These are phyloP conservation scores for Gastrolobium villosum DNA, from an alignment of 306 rosid species.

Conservation along the genomic window DNA sequence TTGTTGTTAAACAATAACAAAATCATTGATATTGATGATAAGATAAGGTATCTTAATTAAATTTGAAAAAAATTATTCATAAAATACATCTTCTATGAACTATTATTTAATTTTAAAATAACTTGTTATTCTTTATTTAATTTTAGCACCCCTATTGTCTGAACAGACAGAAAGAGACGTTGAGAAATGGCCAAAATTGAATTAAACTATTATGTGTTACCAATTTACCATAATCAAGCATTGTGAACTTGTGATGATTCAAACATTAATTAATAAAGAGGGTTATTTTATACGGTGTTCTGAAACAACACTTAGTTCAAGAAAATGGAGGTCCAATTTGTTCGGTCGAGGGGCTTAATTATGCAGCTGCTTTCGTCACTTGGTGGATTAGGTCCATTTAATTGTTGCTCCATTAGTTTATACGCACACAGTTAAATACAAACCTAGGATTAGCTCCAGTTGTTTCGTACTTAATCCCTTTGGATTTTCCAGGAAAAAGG, in stretches of 20 bases:
- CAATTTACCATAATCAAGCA: constrained; percentile 43
- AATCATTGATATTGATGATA: constrained; percentile 4
- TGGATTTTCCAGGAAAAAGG: constrained; percentile 42
- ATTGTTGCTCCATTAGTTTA: constrained; percentile 21
- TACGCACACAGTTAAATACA: constrained; percentile 31
- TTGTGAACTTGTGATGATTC: constrained; percentile 48
- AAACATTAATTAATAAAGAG: constrained; percentile 34
- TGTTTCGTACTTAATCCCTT: constrained; percentile 40
- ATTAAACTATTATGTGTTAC: constrained; percentile 48
- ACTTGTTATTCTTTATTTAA: background rate
- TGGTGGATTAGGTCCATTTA: background rate
- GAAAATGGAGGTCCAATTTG: constrained; percentile 48
- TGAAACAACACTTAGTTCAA: constrained; percentile 49
- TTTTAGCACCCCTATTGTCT: constrained; percentile 32
- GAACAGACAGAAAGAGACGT: constrained; percentile 62
- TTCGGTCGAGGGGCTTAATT: constrained; percentile 48
- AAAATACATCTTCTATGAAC: background rate
- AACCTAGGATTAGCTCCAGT: constrained; percentile 41
- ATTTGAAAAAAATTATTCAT: background rate
- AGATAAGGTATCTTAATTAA: background rate
- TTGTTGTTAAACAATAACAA: background rate
- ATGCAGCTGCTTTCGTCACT: constrained; percentile 64
- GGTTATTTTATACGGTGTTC: constrained; percentile 35
- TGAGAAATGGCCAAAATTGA: constrained; percentile 56
- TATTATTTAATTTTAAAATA: background rate